Conservation (phyloP, 2,329 filamentous ascomycete species). For the Cucurbitaria berberidis region DNA sequence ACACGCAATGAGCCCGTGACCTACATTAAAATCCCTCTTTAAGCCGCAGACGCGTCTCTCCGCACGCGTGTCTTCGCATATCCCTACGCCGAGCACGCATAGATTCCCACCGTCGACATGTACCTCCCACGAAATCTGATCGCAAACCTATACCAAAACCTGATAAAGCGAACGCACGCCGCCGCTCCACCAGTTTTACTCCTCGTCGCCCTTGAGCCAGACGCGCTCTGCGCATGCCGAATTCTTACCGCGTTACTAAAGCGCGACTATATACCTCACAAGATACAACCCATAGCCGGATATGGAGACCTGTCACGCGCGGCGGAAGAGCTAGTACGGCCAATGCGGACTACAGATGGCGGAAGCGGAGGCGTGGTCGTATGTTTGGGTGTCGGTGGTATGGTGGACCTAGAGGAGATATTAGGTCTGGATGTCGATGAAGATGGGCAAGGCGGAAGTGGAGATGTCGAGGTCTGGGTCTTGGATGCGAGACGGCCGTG, state of each 20-base stretch:
- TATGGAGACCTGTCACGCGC: conserved; percentile 87
- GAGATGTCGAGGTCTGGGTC: conserved; percentile 94
- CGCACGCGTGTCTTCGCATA: conserved; percentile 22
- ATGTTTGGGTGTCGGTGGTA: conserved; percentile 89
- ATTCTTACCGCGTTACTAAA: conserved; percentile 93
- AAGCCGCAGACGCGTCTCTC: conserved; percentile 34
- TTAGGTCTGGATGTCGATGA: conserved; percentile 76
- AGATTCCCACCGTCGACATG: conserved; percentile 61
- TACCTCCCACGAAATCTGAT: conserved; percentile 91
- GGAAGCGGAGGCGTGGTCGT: conserved; percentile 88
- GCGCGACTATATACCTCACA: conserved; percentile 96
- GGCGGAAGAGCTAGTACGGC: conserved; percentile 77
- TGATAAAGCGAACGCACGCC: conserved; percentile 85
- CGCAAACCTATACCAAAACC: conserved; percentile 88
- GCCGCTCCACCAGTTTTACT: conserved; percentile 89
- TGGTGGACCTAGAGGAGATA: conserved; percentile 83
- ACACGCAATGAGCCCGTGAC: conserved; percentile 25
- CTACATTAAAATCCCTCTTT: conserved; percentile 14
- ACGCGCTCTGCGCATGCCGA: conserved; percentile 92
- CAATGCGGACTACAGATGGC: conserved; percentile 84
- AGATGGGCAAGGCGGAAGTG: conserved; percentile 66
- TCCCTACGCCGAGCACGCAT: conserved; percentile 21
- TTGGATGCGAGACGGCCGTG: conserved; percentile 90
- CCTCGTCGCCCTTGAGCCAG: conserved; percentile 90
- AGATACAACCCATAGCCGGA: conserved; percentile 92